Evolutionary conservation across 1,284 basidiomycete species (phyloP).

Genomic region (Trichosporon ovoides): DNA sequence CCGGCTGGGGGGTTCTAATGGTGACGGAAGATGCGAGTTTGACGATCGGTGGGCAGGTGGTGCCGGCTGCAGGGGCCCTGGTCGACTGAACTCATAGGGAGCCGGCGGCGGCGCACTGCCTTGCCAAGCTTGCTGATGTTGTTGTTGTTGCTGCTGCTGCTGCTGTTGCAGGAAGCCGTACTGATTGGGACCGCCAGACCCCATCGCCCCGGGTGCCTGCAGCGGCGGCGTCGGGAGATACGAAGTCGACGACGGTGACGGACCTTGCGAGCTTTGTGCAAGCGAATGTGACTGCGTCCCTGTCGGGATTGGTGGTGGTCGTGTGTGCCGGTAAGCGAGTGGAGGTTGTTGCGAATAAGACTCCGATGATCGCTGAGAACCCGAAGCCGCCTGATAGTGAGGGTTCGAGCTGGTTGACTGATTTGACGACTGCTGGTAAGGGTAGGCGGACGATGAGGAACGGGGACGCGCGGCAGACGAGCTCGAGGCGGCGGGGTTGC

Average conservation of each 20-base stretch:
- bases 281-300: background rate
- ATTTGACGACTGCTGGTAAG: background rate
- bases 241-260: background rate
- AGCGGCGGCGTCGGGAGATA: background rate
- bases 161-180: background rate
- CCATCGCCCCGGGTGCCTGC: background rate
- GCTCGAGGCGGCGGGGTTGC: background rate
- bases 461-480: background rate
- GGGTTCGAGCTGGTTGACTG: background rate
- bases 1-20: background rate
- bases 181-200: background rate
- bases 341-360: background rate
- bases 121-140: too few relatives aligned
- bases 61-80: background rate
- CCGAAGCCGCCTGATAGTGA: background rate
- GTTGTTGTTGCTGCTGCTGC: background rate
- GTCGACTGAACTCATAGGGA: background rate
- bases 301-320: conserved; percentile 1
- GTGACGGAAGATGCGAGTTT: background rate
- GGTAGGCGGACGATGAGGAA: background rate
- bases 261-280: background rate
- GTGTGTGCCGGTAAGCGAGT: conserved; percentile 3
- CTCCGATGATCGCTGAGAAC: background rate
- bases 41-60: background rate
- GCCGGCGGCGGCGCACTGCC: background rate